Evolutionary conservation across 2,329 filamentous ascomycete genomes (phyloP).

Genomic region (Monosporascus sp.): DNA sequence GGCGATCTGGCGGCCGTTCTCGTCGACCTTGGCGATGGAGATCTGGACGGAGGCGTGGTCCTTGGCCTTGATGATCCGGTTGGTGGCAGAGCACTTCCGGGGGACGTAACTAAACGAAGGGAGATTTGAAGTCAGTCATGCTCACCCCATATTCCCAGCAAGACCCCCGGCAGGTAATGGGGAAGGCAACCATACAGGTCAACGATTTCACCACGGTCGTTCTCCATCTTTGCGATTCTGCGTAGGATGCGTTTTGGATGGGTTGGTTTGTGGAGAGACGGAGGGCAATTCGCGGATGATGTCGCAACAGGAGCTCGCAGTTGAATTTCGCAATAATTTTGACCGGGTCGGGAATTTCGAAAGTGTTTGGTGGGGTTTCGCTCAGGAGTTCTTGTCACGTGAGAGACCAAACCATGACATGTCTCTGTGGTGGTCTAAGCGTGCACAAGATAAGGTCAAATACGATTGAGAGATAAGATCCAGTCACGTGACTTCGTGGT

Average conservation of each 20-base stretch:
- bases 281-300: background rate
- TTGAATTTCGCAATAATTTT: background rate
- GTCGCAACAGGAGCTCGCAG: background rate
- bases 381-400: background rate
- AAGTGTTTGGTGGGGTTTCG: background rate
- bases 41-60: conserved; percentile 99
- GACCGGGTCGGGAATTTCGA: background rate
- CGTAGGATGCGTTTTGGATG: background rate
- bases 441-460: background rate
- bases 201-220: conserved; percentile 99
- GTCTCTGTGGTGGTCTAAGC: background rate
- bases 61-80: conserved; percentile 99
- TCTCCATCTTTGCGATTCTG: conserved; percentile 78
- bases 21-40: conserved; percentile 95
- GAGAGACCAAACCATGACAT: background rate
- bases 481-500: background rate
- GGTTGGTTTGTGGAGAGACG: background rate
- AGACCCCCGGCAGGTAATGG: conserved; percentile 2
- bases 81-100: conserved; percentile 97
- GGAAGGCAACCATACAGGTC: conserved; percentile 70
- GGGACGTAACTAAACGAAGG: conserved; percentile 73
- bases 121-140: conserved; percentile 4
- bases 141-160: background rate
- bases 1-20: conserved; percentile 89
- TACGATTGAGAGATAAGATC: background rate